Conservation (phyloP, 2,329 filamentous ascomycete species). For the Phialophora tarda region DNA sequence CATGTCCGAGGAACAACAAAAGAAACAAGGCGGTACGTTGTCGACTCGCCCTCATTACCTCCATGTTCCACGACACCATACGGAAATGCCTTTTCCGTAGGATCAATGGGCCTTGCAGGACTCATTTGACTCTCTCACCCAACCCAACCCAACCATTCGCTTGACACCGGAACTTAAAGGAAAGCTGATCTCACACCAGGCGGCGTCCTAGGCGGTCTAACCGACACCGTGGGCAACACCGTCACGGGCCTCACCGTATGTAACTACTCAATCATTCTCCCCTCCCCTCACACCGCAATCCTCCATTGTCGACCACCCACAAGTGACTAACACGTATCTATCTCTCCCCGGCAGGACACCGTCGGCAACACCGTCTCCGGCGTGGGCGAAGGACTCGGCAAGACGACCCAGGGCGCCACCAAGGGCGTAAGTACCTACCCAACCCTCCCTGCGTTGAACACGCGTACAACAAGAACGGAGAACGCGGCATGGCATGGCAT, state of each 20-base stretch:
- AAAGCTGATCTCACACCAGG: constrained; percentile 12
- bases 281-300: not conserved
- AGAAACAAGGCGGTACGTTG: constrained; percentile 32
- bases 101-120: not conserved
- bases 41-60: not conserved
- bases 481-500: not conserved
- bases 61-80: not conserved
- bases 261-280: not conserved
- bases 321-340: constrained; percentile 10
- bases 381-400: constrained; percentile 41
- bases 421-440: constrained; percentile 29
- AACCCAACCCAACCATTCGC: not conserved
- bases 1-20: constrained; percentile 31
- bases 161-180: not conserved
- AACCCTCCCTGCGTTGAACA: not conserved
- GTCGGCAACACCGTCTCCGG: constrained; percentile 44
- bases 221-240: constrained; percentile 44
- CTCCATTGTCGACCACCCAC: not conserved
- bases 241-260: constrained; percentile 39
- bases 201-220: constrained; percentile 42
- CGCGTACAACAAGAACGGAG: not conserved
- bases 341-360: constrained; percentile 27
- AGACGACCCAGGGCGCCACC: constrained; percentile 38
- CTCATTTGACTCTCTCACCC: too few relatives aligned
- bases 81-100: not conserved